Conservation (phyloP, 805 yeast species). For the Jamesozyma rosinii region DNA sequence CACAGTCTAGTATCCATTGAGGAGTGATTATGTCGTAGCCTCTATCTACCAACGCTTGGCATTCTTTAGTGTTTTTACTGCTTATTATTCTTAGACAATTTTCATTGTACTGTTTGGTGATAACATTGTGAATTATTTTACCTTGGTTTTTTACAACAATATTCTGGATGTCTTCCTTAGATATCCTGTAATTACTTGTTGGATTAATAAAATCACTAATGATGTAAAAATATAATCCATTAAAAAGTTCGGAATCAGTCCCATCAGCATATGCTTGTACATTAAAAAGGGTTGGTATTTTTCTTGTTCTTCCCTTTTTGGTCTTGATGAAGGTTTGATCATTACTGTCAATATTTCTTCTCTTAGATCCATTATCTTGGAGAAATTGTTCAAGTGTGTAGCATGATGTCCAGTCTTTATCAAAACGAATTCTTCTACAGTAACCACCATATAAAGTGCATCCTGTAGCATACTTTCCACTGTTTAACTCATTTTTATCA, state of each 20-base stretch:
- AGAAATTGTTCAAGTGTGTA: slow-evolving; percentile 45
- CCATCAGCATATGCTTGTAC: slow-evolving; percentile 2
- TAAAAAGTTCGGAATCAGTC: slow-evolving; percentile 34
- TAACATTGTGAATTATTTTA: slow-evolving; percentile 31
- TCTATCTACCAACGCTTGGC: slow-evolving; percentile 30
- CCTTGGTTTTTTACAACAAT: slow-evolving; percentile 46
- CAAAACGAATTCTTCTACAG: slow-evolving; percentile 56
- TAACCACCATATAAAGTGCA: slow-evolving; percentile 71
- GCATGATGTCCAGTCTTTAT: slow-evolving; percentile 51
- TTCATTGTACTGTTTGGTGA: slow-evolving; percentile 10
- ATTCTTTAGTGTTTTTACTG: slow-evolving; percentile 33
- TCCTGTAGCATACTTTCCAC: slow-evolving; percentile 47
- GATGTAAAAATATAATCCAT: slow-evolving; percentile 40
- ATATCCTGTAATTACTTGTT: slow-evolving; percentile 17
- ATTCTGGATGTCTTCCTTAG: slow-evolving; percentile 31
- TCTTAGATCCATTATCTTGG: slow-evolving; percentile 1
- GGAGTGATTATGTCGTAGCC: slow-evolving; percentile 60
- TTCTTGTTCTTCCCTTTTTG: slow-evolving; percentile 26
- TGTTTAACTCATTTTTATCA: slow-evolving; percentile 37
- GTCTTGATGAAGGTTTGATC: slow-evolving; percentile 24
- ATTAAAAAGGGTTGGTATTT: slow-evolving; percentile 10
- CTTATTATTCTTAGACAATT: slow-evolving; percentile 30
- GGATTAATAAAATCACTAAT: slow-evolving; percentile 40
- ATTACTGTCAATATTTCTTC: slow-evolving; percentile 7
- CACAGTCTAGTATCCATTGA: slow-evolving; percentile 63